A percentile compares a stretch with the other conserved stretches of the same genome.
Conservation (phyloP, 148 eudicot genomes). For the Vaccinium corymbosum region DNA sequence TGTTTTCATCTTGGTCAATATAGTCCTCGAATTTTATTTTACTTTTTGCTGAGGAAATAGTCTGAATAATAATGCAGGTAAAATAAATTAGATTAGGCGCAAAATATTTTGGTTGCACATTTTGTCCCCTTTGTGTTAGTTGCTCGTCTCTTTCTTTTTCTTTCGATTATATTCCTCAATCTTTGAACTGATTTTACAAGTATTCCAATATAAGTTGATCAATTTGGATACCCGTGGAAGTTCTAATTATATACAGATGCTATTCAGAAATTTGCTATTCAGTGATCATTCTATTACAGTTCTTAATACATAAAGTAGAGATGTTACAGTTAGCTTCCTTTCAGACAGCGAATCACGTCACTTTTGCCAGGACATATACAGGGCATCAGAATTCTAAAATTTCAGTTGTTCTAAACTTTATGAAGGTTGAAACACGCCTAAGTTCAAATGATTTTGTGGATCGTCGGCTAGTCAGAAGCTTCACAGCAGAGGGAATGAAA, state of each 20-base stretch:
- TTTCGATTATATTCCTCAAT: not conserved
- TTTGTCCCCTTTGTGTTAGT: not conserved
- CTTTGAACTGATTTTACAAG: not conserved
- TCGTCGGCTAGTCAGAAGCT: slow-evolving; percentile 35
- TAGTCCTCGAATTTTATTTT: not conserved
- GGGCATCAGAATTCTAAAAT: not conserved
- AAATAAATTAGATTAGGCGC: not conserved
- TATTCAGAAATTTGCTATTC: not conserved
- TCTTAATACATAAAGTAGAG: not conserved
- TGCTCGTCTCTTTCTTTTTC: not conserved
- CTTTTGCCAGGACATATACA: not conserved
- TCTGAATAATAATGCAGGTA: not conserved
- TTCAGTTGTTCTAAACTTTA: not conserved
- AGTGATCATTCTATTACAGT: not conserved
- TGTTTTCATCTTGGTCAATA: not conserved
- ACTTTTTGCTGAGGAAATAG: not conserved
- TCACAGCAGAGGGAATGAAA: slow-evolving; percentile 39
- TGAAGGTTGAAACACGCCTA: slow-evolving; percentile 28
- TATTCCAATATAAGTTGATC: not conserved
- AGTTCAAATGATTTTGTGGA: slow-evolving; percentile 37
- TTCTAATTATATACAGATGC: not conserved
- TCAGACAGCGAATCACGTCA: not conserved
- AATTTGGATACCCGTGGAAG: not conserved
- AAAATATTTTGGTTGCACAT: not conserved
- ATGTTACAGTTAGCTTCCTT: not conserved